Evolutionary conservation across 495 filamentous ascomycete species (phyloP), one percentile per base, ranked within the genome.

Genomic region (Podospora anserina): DNA sequence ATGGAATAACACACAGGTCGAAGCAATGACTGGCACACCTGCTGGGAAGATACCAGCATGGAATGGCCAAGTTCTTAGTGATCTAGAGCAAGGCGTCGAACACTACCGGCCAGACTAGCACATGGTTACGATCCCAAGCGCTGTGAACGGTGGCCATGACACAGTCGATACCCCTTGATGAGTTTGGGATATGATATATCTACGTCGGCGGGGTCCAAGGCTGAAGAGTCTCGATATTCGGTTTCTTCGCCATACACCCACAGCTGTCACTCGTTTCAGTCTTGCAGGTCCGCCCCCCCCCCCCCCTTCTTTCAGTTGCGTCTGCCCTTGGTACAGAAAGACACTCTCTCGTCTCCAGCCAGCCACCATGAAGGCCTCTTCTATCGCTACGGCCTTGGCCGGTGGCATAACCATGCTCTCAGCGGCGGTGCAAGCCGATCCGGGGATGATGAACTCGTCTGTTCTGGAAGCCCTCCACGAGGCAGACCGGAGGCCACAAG

Each of bases 401-500:
- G 20, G 27, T 19, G 15, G 39, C 39, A 49, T 11, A 49, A 56
- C 53, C 23, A 61, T 63, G 28, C 2, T 70, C 15, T 1, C n/a
- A 60, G 39, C 61, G n/a, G 27, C 60, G 1, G 55, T 28, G 1
- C n/a, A 71, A 11, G 77, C 74, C 32, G 71, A 76, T 59, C 77
- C 78, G 0, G 74, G 77, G 39, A 49, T 32, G 30, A 77, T 79
- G 74, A 70, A 61, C 18, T 16, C 58, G 9, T 65, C 28, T 23
- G 7, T 70, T 44, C 27, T 54, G 2, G 34, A 62, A 1, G 34
- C 34, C 44, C 64, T 61, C 15, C 27, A 64, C 5, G 26, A 61
- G 19, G 64, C 70, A 13, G 70, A 63, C 54, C 66, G n/a, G 57
- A 44, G 23, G 23, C 23, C 23, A 62, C 28, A 72, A 75, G 69